These are phyloP conservation scores for Solanum dulcamara DNA, from an alignment of 257 asterid species.

Conservation along the genomic window DNA sequence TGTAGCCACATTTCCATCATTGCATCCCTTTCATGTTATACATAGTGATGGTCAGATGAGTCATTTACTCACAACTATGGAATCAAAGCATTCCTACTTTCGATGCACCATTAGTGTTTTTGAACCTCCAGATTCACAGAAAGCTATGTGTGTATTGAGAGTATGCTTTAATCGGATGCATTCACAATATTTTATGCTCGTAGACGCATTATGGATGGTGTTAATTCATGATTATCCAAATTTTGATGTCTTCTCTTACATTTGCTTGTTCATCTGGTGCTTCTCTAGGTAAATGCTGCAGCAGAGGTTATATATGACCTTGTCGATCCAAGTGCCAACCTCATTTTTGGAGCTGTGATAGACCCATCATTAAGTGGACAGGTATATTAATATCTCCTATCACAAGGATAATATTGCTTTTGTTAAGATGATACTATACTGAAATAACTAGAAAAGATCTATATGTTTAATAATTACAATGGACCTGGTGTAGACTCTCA, in stretches of 20 bases:
- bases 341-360: slow-evolving; percentile 88
- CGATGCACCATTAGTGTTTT: neutral
- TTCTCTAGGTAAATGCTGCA: slow-evolving; percentile 74
- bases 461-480: neutral
- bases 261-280: neutral
- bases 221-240: neutral
- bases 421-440: neutral
- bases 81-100: neutral
- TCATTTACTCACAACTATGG: neutral
- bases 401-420: neutral
- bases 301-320: slow-evolving; percentile 95
- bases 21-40: neutral
- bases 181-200: neutral
- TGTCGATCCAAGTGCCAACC: slow-evolving; percentile 94
- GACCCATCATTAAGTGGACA: slow-evolving; percentile 89
- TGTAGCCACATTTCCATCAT: neutral
- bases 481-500: neutral
- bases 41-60: neutral
- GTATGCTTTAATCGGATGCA: neutral
- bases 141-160: neutral
- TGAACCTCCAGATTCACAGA: neutral
- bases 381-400: slow-evolving; percentile 20
- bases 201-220: neutral
- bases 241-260: neutral
- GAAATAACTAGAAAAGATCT: neutral